Percentiles rank a stretch among this genome's conserved stretches.
Evolutionary conservation across 2,329 filamentous ascomycete species (phyloP).

Genomic region (Botryotinia narcissicola): DNA sequence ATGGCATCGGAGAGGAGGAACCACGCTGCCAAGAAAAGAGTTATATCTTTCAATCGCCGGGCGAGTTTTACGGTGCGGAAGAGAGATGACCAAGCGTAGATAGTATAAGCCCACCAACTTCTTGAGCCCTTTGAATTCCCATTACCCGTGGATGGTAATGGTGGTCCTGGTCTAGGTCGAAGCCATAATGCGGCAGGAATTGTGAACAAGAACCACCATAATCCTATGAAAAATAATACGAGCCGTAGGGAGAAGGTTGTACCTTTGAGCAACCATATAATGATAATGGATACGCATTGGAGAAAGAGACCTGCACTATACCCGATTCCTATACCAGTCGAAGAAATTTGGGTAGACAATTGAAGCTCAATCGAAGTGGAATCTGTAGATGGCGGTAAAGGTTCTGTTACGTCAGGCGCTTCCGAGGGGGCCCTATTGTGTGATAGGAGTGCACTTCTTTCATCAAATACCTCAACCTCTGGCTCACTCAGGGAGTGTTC

Average conservation of each 20-base stretch:
- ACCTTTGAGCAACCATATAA: conserved; percentile 70
- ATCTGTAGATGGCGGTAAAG: conserved; percentile 46
- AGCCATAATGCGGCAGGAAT: conserved; percentile 87
- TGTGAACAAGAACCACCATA: conserved; percentile 92
- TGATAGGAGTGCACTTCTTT: conserved; percentile 49
- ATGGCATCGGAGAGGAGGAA: conserved; percentile 92
- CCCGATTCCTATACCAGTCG: conserved; percentile 88
- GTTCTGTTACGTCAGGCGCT: conserved; percentile 24
- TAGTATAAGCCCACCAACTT: conserved; percentile 65
- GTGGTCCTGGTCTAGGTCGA: conserved; percentile 82
- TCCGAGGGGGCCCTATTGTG: neutral
- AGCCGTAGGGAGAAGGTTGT: conserved; percentile 83
- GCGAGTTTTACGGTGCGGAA: conserved; percentile 76
- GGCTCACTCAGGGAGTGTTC: conserved; percentile 21
- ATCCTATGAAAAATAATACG: conserved; percentile 80
- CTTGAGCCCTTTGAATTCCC: conserved; percentile 37
- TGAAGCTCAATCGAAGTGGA: conserved; percentile 66
- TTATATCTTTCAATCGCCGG: conserved; percentile 65
- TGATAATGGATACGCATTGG: conserved; percentile 75
- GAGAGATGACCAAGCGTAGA: conserved; percentile 81
- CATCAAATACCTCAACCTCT: conserved; percentile 38
- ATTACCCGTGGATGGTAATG: conserved; percentile 49
- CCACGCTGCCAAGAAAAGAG: conserved; percentile 83
- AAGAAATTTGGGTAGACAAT: conserved; percentile 86
- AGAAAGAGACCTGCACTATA: conserved; percentile 84